These are phyloP conservation scores for Leccinum subatratum DNA, from an alignment of 1,284 basidiomycete genomes.

Conservation along the genomic window DNA sequence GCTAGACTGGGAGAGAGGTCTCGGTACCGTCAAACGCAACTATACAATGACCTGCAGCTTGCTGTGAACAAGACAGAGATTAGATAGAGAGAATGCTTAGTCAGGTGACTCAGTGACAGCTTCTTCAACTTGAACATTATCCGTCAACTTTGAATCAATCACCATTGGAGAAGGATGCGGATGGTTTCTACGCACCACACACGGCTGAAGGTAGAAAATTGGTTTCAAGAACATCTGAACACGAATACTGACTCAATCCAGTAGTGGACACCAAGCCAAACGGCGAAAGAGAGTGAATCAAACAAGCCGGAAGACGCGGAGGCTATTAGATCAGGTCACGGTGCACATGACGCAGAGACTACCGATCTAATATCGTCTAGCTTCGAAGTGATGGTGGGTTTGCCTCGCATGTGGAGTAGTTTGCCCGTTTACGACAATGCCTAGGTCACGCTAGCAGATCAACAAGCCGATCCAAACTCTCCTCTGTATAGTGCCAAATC, in stretches of 20 bases:
- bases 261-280: slow-evolving; percentile 23
- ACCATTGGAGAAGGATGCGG: slow-evolving; percentile 71
- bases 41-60: slow-evolving; percentile 5
- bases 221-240: background rate
- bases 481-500: slow-evolving; percentile 91
- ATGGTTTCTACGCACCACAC: slow-evolving; percentile 64
- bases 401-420: slow-evolving; percentile 1
- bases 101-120: slow-evolving; percentile 19
- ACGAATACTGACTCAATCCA: slow-evolving; percentile 14
- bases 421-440: slow-evolving; percentile 14
- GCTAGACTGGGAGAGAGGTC: background rate
- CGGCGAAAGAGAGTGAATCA: slow-evolving; percentile 25
- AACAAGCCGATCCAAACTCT: slow-evolving; percentile 94
- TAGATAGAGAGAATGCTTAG: slow-evolving; percentile 25
- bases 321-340: slow-evolving; percentile 22
- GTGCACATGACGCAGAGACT: slow-evolving; percentile 22
- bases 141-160: slow-evolving; percentile 13
- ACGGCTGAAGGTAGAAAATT: slow-evolving; percentile 23
- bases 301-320: slow-evolving; percentile 23
- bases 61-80: slow-evolving; percentile 14
- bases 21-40: background rate
- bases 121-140: slow-evolving; percentile 5
- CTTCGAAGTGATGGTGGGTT: slow-evolving; percentile 70
- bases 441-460: slow-evolving; percentile 95
- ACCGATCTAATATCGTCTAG: slow-evolving; percentile 65